Base-by-base conservation (phyloP, 352 stramenopile genomes). In the Aphanomyces astaci region DNA sequence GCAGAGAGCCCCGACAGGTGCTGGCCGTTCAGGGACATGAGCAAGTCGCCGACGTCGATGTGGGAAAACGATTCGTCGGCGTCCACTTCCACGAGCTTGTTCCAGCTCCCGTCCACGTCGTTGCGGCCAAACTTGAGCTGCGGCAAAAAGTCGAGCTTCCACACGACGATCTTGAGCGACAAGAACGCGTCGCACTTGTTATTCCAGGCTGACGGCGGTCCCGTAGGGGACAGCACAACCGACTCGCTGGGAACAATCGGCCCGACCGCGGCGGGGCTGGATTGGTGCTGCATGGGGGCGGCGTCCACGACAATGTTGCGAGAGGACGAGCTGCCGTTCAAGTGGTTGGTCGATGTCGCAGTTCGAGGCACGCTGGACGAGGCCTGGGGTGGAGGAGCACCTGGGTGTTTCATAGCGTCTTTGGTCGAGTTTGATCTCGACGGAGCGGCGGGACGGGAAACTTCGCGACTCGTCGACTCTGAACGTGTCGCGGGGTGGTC, bases 131-230 rank as follows among this genome's bases (percentile, higher is more conserved):
- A 92, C 49, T 78, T 75, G 62, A 94, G 76, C 22, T 77, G 75
- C 11, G 86, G 86, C 62, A 92, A 73, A 62, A 92, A 94, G 69
- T 84, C 92, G 73, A 92, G 86, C 70, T 94, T 94, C 86, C 86
- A 94, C 56, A 94, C 84, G 4, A 94, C 86, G 33, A 94, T 78
- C 33, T 85, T 84, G 33, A 94, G 69, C 24, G 80, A 81, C 9
- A 89, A 77, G 53, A 94, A 94, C 17, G 76, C 78, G 30, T 69
- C 56, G 49, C 86, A 94, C 4, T 82, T 75, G 48, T 92, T 94
- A 74, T 94, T 94, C 86, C 86, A 94, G 2, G 84, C 81, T 19
- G 82, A 89, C 39, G 89, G 84, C 73, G 92, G 91, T 76, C 30
- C 64, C 22, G 48, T 15, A 22, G 32, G 24, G n/a, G 22, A 24